Evolutionary conservation across 495 filamentous ascomycete genomes (phyloP), one percentile per base, ranked within the genome.

Genomic region (Talaromyces nanjingensis): DNA sequence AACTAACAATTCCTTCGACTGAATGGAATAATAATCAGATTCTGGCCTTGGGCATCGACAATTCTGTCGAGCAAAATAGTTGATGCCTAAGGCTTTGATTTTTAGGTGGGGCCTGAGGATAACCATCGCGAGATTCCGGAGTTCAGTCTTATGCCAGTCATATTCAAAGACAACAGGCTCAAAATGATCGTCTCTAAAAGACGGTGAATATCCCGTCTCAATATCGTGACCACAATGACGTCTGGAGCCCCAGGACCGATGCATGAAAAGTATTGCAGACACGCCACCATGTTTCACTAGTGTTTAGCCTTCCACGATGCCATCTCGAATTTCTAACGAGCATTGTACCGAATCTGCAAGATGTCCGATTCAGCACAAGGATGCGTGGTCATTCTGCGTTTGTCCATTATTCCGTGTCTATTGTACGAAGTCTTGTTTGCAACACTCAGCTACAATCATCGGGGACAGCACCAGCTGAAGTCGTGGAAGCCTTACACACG

Each of bases 201-300:
- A 20, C n/a, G 18, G 45, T 49, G 45, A 18, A 49, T 49, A 14
- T 49, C 18, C 45, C 11, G 18, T 20, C 4, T 9, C n/a, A 9
- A 20, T 20, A 20, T 20, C 45, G 8, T 20, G 18, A 49, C n/a
- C n/a, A 20, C 45, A 20, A 49, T 49, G n/a, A 49, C 16, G 45
- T 49, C n/a, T 9, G 7, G 18, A 49, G 45, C n/a, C 18, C 27
- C 18, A 8, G 45, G 18, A 5, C 6, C 45, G 45, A 49, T 49
- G 18, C 45, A 49, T 49, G 45, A 49, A 20, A 18, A 49, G 45
- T 18, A 29, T 29, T 59, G n/a, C 56, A 37, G 56, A 59, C 56
- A 59, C 18, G 56, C 56, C 56, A 59, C 56, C 22, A 5, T 37
- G 56, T 59, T 59, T 59, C 56, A 59, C 56, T 37, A 59, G 56